phyloP scores from a whole-genome alignment of 176 grass and related monocot species.

The Cenchrus purpureus region DNA sequence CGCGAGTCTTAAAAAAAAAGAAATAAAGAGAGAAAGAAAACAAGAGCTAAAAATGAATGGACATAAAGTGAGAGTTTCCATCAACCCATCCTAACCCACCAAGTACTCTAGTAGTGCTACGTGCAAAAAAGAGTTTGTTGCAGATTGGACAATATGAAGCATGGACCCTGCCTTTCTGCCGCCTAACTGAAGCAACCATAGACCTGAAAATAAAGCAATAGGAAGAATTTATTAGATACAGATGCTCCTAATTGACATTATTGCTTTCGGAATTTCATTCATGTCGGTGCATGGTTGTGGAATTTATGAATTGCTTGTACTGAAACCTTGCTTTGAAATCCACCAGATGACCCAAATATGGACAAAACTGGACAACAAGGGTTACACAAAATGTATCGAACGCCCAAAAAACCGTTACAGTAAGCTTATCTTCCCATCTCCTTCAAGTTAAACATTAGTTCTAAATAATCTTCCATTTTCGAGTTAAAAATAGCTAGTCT shows the following conservation, averaged over 20 bases:
- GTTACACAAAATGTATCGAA: slow-evolving; percentile 62
- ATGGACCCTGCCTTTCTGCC: slow-evolving; percentile 6
- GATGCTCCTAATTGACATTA: slow-evolving; percentile 3
- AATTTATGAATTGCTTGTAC: slow-evolving; percentile 17
- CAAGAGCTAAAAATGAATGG: neutral
- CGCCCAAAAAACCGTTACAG: slow-evolving; percentile 50
- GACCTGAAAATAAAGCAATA: slow-evolving; percentile 35
- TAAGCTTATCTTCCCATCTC: slow-evolving; percentile 23
- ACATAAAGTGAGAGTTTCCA: slow-evolving; percentile 25
- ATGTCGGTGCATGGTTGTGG: neutral
- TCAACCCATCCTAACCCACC: slow-evolving; percentile 39
- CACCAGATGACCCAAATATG: slow-evolving; percentile 60
- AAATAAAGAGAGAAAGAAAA: neutral
- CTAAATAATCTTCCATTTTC: slow-evolving; percentile 4
- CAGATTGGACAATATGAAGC: slow-evolving; percentile 16
- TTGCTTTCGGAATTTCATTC: neutral
- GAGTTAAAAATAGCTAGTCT: slow-evolving; percentile 1
- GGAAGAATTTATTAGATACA: slow-evolving; percentile 25
- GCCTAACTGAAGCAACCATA: slow-evolving; percentile 12
- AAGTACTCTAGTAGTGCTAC: slow-evolving; percentile 36
- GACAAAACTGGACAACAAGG: slow-evolving; percentile 49
- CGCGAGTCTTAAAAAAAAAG: neutral
- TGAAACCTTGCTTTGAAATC: slow-evolving; percentile 34
- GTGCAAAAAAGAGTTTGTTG: slow-evolving; percentile 10
- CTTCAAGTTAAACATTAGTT: slow-evolving; percentile 18